Evolutionary conservation across 2,329 filamentous ascomycete species (phyloP).

Genomic region (Zymoseptoria brevis): DNA sequence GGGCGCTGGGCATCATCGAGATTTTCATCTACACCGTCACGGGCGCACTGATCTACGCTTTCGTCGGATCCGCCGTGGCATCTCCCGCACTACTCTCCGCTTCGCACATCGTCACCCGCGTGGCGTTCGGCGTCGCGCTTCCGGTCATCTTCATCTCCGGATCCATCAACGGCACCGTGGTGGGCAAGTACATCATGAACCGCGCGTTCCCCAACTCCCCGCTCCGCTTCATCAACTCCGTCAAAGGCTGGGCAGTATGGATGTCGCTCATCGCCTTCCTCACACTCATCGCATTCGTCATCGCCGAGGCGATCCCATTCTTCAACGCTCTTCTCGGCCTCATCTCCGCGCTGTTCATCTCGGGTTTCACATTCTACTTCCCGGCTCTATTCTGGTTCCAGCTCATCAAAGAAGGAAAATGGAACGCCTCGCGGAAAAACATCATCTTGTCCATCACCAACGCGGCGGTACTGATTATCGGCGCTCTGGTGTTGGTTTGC

Average conservation of each 20-base stretch:
- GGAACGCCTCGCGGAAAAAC: conserved; percentile 41
- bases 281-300: conserved; percentile 59
- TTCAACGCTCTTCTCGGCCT: conserved; percentile 64
- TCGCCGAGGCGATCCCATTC: conserved; percentile 64
- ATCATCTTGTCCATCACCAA: conserved; percentile 40
- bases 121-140: conserved; percentile 62
- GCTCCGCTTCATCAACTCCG: conserved; percentile 37
- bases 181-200: conserved; percentile 51
- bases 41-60: conserved; percentile 61
- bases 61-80: conserved; percentile 52
- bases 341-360: conserved; percentile 56
- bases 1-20: conserved; percentile 56
- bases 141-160: conserved; percentile 68
- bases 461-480: conserved; percentile 33
- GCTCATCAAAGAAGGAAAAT: conserved; percentile 41
- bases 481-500: conserved; percentile 26
- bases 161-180: conserved; percentile 56
- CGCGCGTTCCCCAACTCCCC: conserved; percentile 52
- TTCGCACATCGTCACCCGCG: conserved; percentile 48
- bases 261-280: conserved; percentile 47
- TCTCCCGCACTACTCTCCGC: conserved; percentile 62
- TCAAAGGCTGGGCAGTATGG: conserved; percentile 50
- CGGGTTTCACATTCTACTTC: conserved; percentile 50
- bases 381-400: conserved; percentile 35
- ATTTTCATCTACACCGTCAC: conserved; percentile 57